Base-by-base conservation (phyloP, 441 rosid species). In the Eutrema salsugineum region DNA sequence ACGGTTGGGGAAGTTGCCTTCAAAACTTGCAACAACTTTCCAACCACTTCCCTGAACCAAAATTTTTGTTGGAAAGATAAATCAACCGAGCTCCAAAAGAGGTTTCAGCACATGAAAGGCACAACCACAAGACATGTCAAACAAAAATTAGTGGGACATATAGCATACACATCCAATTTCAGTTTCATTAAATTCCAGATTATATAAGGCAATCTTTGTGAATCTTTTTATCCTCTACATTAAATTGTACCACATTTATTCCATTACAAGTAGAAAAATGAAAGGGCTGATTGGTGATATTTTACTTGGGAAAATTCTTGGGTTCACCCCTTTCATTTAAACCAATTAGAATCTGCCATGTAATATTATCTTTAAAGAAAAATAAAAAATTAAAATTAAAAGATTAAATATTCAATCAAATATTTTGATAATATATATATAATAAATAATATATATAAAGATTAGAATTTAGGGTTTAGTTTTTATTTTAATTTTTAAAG, bases 21-120 rank as follows among this genome's bases (percentile, higher is more conserved):
- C 91, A 81, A 86, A 84, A 83, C 88, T 86, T 58, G 87, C 88
- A 72, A 84, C 87, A 77, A 84, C 82, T 80, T 86, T 84, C 91
- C 88, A 86, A 43, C 91, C 88, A 77, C 81, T 77, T 63, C 91
- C 91, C 88, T 86, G 91, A 57, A 78, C 38, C 47, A 36, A 61
- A 61, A 12, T 38, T 61, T 30, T 30, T 46, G 73, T 77, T 39
- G 61, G 22, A 58, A 61, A 38, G 38, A 57, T 15, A 14, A 57
- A 42, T 24, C 16, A 75, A n/a, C 50, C 11, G 0, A 35, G 70
- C n/a, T 70, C 54, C 49, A 69, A 39, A 69, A 47, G 53, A 15
- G 51, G 65, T 15, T 46, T 62, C n/a, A 62, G 11, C 47, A 28
- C 44, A 53, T 54, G 54, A 30, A 75, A 46, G 58, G 50, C 70